Base-by-base conservation (phyloP, 352 stramenopile genomes). In the Thalassiosira exigua region DNA sequence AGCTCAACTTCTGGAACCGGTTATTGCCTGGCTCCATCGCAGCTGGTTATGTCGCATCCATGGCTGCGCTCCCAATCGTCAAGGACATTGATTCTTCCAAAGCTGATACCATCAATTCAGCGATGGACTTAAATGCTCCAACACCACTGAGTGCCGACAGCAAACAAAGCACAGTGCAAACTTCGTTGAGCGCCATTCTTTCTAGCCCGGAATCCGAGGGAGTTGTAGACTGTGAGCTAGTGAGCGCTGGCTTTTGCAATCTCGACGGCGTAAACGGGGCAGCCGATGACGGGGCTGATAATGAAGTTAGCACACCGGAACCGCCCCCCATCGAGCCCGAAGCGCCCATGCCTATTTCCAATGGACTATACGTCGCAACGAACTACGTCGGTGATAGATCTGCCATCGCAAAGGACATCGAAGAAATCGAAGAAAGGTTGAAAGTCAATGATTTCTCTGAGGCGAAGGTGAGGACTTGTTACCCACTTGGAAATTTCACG, bases 351-450 rank as follows among this genome's bases (percentile, higher is more conserved):
- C 66, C 81, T 67, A 85, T 94, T 36, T 87, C 84, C 24, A 68
- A 90, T 74, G 86, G 85, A 60, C 51, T 93, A 9, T 94, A 93
- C 77, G 73, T 87, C 22, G 82, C 87, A 3, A 87, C 79, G 27
- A 92, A 88, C 42, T 94, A 90, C 72, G 86, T 93, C 7, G 50
- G 87, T 44, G 86, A 94, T 61, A 82, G 75, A 68, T 85, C 87
- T 39, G 77, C 87, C n/a, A 92, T 94, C 73, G 82, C 81, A 4
- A 39, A 84, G 3, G 90, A 94, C 66, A 61, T 94, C 14, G 69
- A 78, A 52, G 76, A 89, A 58, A 93, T 94, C 66, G 12, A 81
- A 79, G 70, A 85, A 17, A 53, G 29, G 24, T 72, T 92, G 42
- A 78, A 71, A 52, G 66, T 66, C 21, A 76, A 73, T 29, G 57